Evolutionary conservation across 768 basidiomycete species (phyloP), one percentile per base, ranked within the genome.

Genomic region (Omphalotus guepiniiformis): DNA sequence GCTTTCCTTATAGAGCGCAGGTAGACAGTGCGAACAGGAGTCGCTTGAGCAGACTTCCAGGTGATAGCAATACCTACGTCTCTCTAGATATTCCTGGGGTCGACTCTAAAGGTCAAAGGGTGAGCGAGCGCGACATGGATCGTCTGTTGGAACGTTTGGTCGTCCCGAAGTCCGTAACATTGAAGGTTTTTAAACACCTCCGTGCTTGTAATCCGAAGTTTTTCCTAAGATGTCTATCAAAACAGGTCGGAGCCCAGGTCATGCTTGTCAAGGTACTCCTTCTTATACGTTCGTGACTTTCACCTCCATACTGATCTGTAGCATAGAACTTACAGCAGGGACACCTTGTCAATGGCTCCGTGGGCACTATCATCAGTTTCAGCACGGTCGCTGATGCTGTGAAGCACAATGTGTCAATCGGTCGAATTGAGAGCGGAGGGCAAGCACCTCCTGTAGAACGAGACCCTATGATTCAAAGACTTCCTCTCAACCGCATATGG

Each of bases 231-330:
- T 35, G 23, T 35, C n/a, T 46, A 49, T 34, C 11, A 8, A 12
- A 13, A 16, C 47, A 90, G 78, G 70, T 84, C 42, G 85, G 84
- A 11, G 88, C 90, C 3, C 93, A 95, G 60, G 93, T 95, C 3
- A 91, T 91, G 88, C 61, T 88, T 2, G 73, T 86, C 53, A 86
- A 86, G 72, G 85, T 80, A 49, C 6, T 39, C 39, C n/a, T 28
- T 9, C 16, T 39, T 23, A n/a, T 15, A 22, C 5, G 37, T 42
- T 34, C 43, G 15, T 28, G 11, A 41, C 32, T 37, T 21, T 35
- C n/a, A 13, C 6, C 19, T 21, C 9, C 25, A 21, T 30, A 36
- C 35, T 51, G 11, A 43, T 38, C 12, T 25, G 39, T 19, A 28
- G n/a, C 27, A 19, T 53, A 88, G 85, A 88, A 88, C 53, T 60